phyloP scores from a whole-genome alignment of 2,329 filamentous ascomycete species.

The Xylaria sp. region DNA sequence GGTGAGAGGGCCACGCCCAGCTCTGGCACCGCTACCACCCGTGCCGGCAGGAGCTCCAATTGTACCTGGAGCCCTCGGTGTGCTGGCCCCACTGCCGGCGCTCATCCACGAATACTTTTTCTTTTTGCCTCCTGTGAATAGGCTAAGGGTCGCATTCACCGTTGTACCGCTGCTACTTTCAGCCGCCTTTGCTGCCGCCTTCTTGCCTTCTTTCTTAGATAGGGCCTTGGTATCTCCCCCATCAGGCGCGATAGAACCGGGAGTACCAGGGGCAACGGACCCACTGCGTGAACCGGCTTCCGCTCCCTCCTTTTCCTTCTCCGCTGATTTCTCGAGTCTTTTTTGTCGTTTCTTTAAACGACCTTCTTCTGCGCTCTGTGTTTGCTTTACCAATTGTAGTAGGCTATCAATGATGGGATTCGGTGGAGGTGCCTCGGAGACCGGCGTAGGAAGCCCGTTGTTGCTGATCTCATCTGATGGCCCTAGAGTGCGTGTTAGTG shows the following conservation, averaged over 20 bases:
- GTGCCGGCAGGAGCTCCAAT: conserved; percentile 51
- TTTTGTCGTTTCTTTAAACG: conserved; percentile 74
- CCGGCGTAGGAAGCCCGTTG: conserved; percentile 57
- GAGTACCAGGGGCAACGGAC: conserved; percentile 68
- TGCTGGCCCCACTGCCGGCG: conserved; percentile 62
- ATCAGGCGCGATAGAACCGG: conserved; percentile 71
- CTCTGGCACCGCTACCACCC: conserved; percentile 46
- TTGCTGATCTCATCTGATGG: conserved; percentile 53
- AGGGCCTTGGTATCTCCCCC: conserved; percentile 68
- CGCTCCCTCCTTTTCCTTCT: conserved; percentile 61
- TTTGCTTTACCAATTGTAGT: conserved; percentile 70
- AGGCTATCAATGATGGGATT: conserved; percentile 63
- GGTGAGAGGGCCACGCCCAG: conserved; percentile 57
- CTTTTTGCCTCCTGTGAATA: conserved; percentile 72
- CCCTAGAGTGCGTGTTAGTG: conserved; percentile 54
- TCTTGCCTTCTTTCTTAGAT: conserved; percentile 87
- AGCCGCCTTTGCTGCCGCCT: conserved; percentile 76
- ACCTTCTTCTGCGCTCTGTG: conserved; percentile 78
- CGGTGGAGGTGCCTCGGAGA: conserved; percentile 60
- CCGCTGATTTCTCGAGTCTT: conserved; percentile 60
- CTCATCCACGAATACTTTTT: conserved; percentile 83
- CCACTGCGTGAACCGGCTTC: conserved; percentile 61
- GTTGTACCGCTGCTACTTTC: conserved; percentile 79
- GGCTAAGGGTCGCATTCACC: conserved; percentile 83
- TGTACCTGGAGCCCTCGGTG: conserved; percentile 51